Percentiles rank a stretch among this genome's conserved stretches.
Conservation (phyloP, 495 filamentous ascomycete genomes). For the Lophiostoma macrostomum region DNA sequence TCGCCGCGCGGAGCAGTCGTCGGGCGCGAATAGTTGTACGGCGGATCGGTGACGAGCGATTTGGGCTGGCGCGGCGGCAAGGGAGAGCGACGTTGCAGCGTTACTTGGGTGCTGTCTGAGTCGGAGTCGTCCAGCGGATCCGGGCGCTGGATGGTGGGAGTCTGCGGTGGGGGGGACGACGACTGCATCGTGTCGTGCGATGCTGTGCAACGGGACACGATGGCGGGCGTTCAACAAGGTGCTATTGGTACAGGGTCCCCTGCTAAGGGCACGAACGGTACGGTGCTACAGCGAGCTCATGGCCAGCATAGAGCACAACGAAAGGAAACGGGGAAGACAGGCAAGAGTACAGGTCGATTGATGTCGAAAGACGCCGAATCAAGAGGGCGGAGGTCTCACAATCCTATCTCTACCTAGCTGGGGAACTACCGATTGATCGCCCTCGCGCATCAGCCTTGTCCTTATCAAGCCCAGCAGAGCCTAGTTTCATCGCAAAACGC, state of each 20-base stretch:
- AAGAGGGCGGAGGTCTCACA: too few species aligned
- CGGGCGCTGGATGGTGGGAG: slow-evolving; percentile 24
- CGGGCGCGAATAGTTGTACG: slow-evolving; percentile 57
- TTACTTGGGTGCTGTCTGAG: slow-evolving; percentile 28
- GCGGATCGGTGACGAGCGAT: slow-evolving; percentile 30
- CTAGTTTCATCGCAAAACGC: too few species aligned
- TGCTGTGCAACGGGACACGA: slow-evolving; percentile 3
- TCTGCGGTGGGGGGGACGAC: slow-evolving; percentile 28
- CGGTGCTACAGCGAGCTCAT: slow-evolving; percentile 16
- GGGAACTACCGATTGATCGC: too few species aligned
- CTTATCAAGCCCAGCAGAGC: too few species aligned
- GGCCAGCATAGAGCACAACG: slow-evolving; percentile 23
- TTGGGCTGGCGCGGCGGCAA: slow-evolving; percentile 26
- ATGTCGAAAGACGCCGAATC: too few species aligned
- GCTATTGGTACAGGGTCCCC: slow-evolving; percentile 4
- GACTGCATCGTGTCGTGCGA: slow-evolving; percentile 16
- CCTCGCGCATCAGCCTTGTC: too few species aligned
- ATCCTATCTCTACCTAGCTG: too few species aligned
- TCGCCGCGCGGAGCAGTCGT: slow-evolving; percentile 25
- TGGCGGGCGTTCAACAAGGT: neutral
- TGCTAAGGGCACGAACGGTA: neutral
- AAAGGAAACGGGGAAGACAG: neutral
- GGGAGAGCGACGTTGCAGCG: slow-evolving; percentile 30
- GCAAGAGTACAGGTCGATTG: neutral
- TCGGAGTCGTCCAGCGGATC: slow-evolving; percentile 27